Base-by-base conservation (phyloP, 2,329 filamentous ascomycete genomes). In the Didymella lethalis region DNA sequence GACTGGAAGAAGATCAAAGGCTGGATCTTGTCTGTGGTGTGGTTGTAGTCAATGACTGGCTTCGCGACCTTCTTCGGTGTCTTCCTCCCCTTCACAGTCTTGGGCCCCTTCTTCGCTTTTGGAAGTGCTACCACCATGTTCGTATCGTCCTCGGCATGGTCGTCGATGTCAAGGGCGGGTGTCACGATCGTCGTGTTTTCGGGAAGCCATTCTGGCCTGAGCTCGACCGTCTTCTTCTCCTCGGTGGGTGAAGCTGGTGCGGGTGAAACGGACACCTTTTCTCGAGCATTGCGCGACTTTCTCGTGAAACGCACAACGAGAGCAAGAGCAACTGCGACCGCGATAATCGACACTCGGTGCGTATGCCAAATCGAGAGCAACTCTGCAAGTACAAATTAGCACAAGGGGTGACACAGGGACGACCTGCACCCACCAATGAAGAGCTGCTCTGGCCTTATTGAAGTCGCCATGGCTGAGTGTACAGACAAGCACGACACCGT, bases 1-100 rank as follows among this genome's bases (percentile, higher is more conserved):
- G 93, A 96, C 2, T 92, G 94, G 80, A 90, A 98, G 80, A 97
- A 98, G 31, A 97, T 79, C 16, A 96, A 77, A 2, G 90, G 85
- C 73, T 94, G 90, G 54, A 93, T 83, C 48, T 82, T 84, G 26
- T 80, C 69, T 45, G 64, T 67, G 41, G 65, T 64, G 55, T 69
- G 65, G 57, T 76, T 62, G 64, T 73, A 70, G 36, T 46, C 64
- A 10, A 67, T 26, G 7, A 48, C 60, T 8, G 69, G 63, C 26
- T 64, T 62, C 7, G 59, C 46, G 4, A 45, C 28, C 55, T 72
- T 67, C 54, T 68, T 73, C 2, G 57, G 59, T 40, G 36, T 51
- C 55, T 73, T 75, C 53, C 66, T 77, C 8, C 77, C 77, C 36
- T 73, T 75, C 4, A 80, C 75, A 16, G 68, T 78, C 63, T 77